These are phyloP conservation scores for Cyclocybe cylindracea DNA, from an alignment of 768 basidiomycete species.

Conservation along the genomic window DNA sequence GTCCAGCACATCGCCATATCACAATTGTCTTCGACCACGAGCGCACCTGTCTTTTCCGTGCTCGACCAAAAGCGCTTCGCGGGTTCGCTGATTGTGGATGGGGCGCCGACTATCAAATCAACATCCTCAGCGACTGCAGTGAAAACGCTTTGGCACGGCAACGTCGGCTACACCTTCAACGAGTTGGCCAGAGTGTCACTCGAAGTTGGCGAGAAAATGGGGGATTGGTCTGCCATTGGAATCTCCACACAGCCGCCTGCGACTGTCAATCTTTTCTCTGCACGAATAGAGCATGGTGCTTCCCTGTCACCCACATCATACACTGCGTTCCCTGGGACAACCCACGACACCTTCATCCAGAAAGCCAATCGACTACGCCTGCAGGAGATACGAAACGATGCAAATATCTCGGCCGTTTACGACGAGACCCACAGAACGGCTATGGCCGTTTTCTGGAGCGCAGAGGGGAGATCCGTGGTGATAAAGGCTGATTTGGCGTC, in stretches of 20 bases:
- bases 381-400: conserved; percentile 47
- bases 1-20: conserved; percentile 65
- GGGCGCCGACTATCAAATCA: conserved; percentile 13
- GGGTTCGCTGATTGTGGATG: conserved; percentile 46
- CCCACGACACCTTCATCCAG: conserved; percentile 35
- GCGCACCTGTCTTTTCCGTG: conserved; percentile 57
- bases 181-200: conserved; percentile 35
- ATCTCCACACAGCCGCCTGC: conserved; percentile 58
- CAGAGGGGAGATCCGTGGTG: conserved; percentile 40
- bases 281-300: conserved; percentile 52
- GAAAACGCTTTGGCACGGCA: conserved; percentile 61
- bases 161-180: conserved; percentile 53
- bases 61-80: conserved; percentile 61
- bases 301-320: conserved; percentile 46
- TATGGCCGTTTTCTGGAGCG: conserved; percentile 60
- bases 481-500: conserved; percentile 26
- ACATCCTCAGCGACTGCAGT: conserved; percentile 12
- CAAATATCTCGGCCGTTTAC: conserved; percentile 49
- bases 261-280: conserved; percentile 63
- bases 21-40: conserved; percentile 43
- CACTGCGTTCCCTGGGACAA: conserved; percentile 54
- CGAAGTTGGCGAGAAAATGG: conserved; percentile 49
- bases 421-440: conserved; percentile 41
- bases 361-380: conserved; percentile 35
- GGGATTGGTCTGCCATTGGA: conserved; percentile 64